Evolutionary conservation across 805 yeast species (phyloP), one percentile per base, ranked within the genome.

Genomic region (Candida jianshihensis): DNA sequence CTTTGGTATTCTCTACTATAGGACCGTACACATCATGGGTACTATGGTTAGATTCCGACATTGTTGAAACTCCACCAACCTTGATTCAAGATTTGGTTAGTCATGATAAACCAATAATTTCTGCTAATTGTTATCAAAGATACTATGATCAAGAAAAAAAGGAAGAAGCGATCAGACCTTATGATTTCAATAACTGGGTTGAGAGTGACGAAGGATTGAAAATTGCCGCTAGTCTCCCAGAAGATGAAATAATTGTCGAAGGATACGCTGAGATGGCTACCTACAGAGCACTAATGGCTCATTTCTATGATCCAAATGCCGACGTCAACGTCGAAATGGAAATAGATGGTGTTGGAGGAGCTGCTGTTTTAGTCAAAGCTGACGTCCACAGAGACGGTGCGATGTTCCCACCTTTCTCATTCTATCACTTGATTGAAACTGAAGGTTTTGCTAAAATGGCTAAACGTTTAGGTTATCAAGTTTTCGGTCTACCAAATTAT

Each of bases 371-470:
- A 63, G 99, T 92, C 21, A 87, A 90, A 56, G 95, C 97, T 10
- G 97, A 89, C 48, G 99, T 92, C 36, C 99, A 92, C 62, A 74
- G 98, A 58, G 98, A 92, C 60, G 99, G 99, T 35, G 97, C 97
- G 37, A 90, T 92, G 97, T 92, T 92, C 75, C 98, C 99, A 14
- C 85, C 94, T 34, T 92, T 92, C 75, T 92, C 98, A 41, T 92
- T 92, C 69, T 89, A 90, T 59, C 95, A 92, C 59, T 71, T 92
- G 59, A 88, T 92, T 45, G 98, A 92, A 66, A 89, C 97, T 9
- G 98, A 92, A 63, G 98, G 98, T 14, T 92, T 92, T 62, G 97
- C 92, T n/a, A 82, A 81, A 60, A 92, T 92, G 97, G 96, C 96
- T 30, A 87, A 88, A 60, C 71, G 97, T 49, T 70, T 92, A 44